These are phyloP conservation scores for Penicillium janthinellum DNA, from an alignment of 2,329 filamentous ascomycete genomes.

Conservation along the genomic window DNA sequence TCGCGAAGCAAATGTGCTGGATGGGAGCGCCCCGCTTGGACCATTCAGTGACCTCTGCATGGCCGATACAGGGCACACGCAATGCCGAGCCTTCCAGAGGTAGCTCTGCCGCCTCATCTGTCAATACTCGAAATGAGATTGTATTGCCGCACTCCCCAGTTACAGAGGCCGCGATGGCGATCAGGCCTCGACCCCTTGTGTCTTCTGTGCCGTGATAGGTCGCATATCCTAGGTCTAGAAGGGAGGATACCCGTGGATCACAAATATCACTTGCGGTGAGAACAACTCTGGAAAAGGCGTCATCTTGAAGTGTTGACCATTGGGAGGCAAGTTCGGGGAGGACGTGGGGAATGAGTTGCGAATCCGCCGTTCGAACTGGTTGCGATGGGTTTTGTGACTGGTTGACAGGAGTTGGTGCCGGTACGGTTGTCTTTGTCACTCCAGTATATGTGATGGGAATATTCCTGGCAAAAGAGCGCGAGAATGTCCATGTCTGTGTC, in stretches of 20 bases:
- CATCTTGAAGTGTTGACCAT: constrained; percentile 33
- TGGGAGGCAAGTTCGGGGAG: constrained; percentile 42
- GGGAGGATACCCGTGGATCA: constrained; percentile 39
- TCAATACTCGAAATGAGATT: constrained; percentile 48
- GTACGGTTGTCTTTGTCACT: constrained; percentile 30
- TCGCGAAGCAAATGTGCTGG: constrained; percentile 57
- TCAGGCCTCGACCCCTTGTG: constrained; percentile 24
- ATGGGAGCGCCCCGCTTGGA: constrained; percentile 52
- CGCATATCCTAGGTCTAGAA: constrained; percentile 56
- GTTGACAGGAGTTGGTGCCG: constrained; percentile 22
- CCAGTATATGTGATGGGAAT: constrained; percentile 35
- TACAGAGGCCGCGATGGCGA: constrained; percentile 42
- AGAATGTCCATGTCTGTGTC: constrained; percentile 53
- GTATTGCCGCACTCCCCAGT: constrained; percentile 51
- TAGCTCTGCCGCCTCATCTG: constrained; percentile 32
- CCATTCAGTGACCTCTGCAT: constrained; percentile 52
- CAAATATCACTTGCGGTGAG: constrained; percentile 32
- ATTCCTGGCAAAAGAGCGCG: constrained; percentile 36
- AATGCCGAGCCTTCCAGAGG: constrained; percentile 20
- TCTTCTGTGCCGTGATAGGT: constrained; percentile 37
- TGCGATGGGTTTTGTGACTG: constrained; percentile 11
- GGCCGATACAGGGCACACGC: constrained; percentile 46
- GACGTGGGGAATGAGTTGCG: constrained; percentile 28
- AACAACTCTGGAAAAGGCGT: constrained; percentile 38
- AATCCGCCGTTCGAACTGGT: constrained; percentile 20